Evolutionary conservation across 768 basidiomycete species (phyloP).

Genomic region (Suillus cothurnatus): DNA sequence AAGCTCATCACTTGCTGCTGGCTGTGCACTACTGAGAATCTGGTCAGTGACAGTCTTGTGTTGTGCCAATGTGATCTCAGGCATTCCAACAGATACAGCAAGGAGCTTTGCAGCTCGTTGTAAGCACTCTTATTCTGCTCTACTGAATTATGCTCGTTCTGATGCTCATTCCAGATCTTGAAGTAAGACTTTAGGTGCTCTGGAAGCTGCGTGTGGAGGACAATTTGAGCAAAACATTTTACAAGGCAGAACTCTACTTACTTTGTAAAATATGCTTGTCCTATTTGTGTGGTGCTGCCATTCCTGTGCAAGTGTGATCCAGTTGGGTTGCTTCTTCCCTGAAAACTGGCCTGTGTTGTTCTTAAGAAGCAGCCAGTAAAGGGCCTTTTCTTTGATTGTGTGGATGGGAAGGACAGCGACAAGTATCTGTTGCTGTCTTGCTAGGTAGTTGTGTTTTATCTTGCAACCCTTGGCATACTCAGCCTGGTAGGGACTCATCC

Average conservation of each 20-base stretch:
- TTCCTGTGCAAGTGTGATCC: slow-evolving; percentile 11
- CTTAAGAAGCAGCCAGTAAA: slow-evolving; percentile 20
- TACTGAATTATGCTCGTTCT: slow-evolving; percentile 5
- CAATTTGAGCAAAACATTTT: no score
- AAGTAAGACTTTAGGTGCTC: slow-evolving; percentile 15
- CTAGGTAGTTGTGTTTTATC: slow-evolving; percentile 4
- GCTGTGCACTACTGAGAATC: not conserved
- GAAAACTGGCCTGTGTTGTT: not conserved
- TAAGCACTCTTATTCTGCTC: not conserved
- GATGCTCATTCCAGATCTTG: slow-evolving; percentile 9
- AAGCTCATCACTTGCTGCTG: not conserved
- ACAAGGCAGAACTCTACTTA: no score
- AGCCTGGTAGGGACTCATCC: slow-evolving; percentile 18
- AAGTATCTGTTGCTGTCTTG: slow-evolving; percentile 12
- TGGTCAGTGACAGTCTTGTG: not conserved
- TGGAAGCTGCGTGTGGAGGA: no score
- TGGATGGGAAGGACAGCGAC: slow-evolving; percentile 32
- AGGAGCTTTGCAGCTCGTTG: not conserved
- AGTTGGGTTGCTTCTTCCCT: slow-evolving; percentile 15
- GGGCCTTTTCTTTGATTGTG: slow-evolving; percentile 22
- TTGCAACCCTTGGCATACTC: slow-evolving; percentile 4
- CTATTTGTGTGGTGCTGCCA: slow-evolving; percentile 17
- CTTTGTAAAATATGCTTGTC: slow-evolving; percentile 18
- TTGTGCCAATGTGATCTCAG: not conserved
- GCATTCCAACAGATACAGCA: not conserved